Evolutionary conservation across 139 green algal species (phyloP).

Genomic region (Limnomonas spitsbergensis): DNA sequence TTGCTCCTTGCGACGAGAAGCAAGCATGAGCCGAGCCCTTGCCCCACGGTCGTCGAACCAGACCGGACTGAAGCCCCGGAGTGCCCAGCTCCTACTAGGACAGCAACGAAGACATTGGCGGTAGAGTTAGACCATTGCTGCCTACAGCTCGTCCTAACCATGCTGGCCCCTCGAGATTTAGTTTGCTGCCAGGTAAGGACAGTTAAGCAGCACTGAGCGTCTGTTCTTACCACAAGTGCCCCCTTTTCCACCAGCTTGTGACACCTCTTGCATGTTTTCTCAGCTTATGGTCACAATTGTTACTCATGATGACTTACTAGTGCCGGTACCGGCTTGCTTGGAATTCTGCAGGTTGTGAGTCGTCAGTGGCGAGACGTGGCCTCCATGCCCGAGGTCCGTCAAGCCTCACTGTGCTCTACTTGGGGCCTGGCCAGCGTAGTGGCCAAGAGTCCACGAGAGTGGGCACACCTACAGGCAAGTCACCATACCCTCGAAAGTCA

Average conservation of each 20-base stretch:
- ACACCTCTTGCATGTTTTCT: no score
- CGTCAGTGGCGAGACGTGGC: background rate
- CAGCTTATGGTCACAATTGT: no score
- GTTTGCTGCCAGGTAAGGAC: background rate
- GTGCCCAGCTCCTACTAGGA: no score
- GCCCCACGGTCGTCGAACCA: no score
- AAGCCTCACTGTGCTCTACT: background rate
- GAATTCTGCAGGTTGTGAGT: background rate
- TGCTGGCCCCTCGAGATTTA: background rate
- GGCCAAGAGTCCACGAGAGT: background rate
- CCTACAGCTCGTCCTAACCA: background rate
- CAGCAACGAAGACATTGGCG: no score
- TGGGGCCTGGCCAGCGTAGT: background rate
- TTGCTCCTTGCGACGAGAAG: no score
- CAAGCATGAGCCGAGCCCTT: no score
- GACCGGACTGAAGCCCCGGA: no score
- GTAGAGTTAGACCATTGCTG: background rate
- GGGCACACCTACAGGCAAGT: no score
- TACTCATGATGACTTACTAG: background rate
- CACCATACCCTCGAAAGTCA: no score
- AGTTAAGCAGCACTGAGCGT: background rate
- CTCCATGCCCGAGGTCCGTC: background rate
- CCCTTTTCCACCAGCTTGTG: no score
- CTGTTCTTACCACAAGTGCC: background rate
- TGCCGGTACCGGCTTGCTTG: background rate